These are phyloP conservation scores for Macrophomina phaseolina DNA, from an alignment of 2,329 filamentous ascomycete genomes.

Conservation along the genomic window DNA sequence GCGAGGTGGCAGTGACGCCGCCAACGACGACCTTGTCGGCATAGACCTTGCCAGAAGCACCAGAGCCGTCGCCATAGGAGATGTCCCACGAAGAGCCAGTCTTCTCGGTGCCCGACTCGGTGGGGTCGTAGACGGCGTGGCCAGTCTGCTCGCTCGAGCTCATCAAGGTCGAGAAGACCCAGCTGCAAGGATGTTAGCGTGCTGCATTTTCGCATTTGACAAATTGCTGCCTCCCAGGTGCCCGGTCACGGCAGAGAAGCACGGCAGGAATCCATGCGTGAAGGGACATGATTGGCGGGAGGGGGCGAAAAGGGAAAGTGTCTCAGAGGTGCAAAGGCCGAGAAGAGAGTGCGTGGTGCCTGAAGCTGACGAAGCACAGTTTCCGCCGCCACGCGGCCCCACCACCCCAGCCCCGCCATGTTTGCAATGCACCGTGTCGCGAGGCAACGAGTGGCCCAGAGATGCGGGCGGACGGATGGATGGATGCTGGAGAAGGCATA, in stretches of 20 bases:
- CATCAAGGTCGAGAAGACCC: slow-evolving; percentile 69
- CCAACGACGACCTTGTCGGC: slow-evolving; percentile 68
- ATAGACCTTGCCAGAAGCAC: slow-evolving; percentile 69
- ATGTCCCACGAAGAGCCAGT: slow-evolving; percentile 63
- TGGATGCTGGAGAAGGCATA: not conserved
- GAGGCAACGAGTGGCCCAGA: slow-evolving; percentile 14
- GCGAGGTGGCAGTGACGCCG: slow-evolving; percentile 61
- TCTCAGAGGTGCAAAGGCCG: not conserved
- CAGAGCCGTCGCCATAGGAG: slow-evolving; percentile 70
- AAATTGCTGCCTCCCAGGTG: not conserved
- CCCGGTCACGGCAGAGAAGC: not conserved
- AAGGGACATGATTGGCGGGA: not conserved
- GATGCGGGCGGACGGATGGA: not conserved
- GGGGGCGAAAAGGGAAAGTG: not conserved
- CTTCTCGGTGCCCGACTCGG: slow-evolving; percentile 53
- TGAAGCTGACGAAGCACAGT: slow-evolving; percentile 6
- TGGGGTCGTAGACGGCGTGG: slow-evolving; percentile 65
- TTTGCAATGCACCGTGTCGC: not conserved
- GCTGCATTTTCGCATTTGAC: not conserved
- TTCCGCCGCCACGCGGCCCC: slow-evolving; percentile 10
- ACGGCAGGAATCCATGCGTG: not conserved
- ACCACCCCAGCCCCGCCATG: not conserved
- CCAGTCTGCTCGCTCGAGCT: slow-evolving; percentile 56
- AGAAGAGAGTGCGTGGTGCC: not conserved
- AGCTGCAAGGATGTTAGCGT: slow-evolving; percentile 42